Base-by-base conservation (phyloP, 2,329 filamentous ascomycete genomes). In the Graphium sp. region DNA sequence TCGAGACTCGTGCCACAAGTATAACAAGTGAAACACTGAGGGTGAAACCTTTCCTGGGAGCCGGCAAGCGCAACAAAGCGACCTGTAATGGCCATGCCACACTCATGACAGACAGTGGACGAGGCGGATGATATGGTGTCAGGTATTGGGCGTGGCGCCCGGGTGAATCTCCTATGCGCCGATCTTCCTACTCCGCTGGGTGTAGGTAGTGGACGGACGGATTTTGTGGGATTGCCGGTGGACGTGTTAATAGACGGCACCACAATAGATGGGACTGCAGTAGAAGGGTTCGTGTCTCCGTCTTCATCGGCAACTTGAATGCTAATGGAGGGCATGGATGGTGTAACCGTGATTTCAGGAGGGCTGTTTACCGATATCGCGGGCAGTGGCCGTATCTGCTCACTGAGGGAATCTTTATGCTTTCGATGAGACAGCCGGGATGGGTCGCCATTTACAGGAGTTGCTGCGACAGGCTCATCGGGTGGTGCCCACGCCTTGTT, bases 1-100 rank as follows among this genome's bases (percentile, higher is more conserved):
- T 98, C 89, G 12, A 98, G 76, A 13, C 74, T 67, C 7, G 85
- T 92, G 18, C 76, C 74, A 49, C 89, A 98, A 34, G 80, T 67
- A 48, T 82, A 78, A 56, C 89, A 98, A 24, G 70, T 66, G 56
- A 98, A 95, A 52, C 89, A 98, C 38, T 84, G 72, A 0, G 89
- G 85, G 41, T 98, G 89, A 49, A 95, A 95, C 13, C 85, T 78
- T 41, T 74, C 66, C 4, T 54, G 43, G 22, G 67, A 62, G 16
- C 83, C 83, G 2, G 74, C 74, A 6, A 93, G 72, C 5, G 78
- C 81, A 14, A 95, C 78, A 38, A 93, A 87, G 32, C 87, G 80
- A 3, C 89, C 89, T 33, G 89, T 74, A 39, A 98, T 95, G 1
- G 83, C 74, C 13, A 78, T 62, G 7, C 73, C 66, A 46, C 89